Evolutionary conservation across 2,329 filamentous ascomycete genomes (phyloP).

Genomic region (Nigrograna mackinnonii): DNA sequence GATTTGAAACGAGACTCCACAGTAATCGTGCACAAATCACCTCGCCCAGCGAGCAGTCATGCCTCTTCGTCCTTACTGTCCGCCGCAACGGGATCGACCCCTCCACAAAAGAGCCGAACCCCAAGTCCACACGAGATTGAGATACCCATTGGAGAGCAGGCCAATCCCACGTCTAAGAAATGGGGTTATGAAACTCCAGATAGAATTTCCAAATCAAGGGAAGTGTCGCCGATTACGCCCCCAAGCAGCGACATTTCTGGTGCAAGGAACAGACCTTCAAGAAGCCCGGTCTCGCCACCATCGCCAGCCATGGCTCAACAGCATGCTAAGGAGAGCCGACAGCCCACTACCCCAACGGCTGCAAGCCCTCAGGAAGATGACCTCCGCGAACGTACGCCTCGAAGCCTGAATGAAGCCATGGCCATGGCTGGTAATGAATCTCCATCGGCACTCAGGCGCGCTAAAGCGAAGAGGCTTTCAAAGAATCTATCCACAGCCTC

Average conservation of each 20-base stretch:
- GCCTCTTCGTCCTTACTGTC: constrained; percentile 56
- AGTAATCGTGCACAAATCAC: constrained; percentile 49
- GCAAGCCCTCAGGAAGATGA: constrained; percentile 18
- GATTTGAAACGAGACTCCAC: constrained; percentile 52
- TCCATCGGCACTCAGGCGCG: constrained; percentile 37
- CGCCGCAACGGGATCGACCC: constrained; percentile 32
- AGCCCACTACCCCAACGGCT: constrained; percentile 9
- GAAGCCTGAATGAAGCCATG: constrained; percentile 41
- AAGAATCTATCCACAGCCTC: constrained; percentile 31
- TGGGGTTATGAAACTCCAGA: constrained; percentile 46
- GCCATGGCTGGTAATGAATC: constrained; percentile 31
- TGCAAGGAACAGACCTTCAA: constrained; percentile 14
- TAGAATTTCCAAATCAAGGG: constrained; percentile 26
- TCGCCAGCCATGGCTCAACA: constrained; percentile 16
- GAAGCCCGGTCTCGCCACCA: constrained; percentile 14
- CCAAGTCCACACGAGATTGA: constrained; percentile 59
- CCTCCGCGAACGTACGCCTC: constrained; percentile 31
- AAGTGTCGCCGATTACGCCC: constrained; percentile 38
- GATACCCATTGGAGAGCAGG: constrained; percentile 64
- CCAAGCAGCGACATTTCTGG: constrained; percentile 42
- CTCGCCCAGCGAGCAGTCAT: constrained; percentile 52
- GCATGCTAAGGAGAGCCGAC: constrained; percentile 3
- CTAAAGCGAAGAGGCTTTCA: constrained; percentile 43
- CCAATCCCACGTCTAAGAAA: constrained; percentile 49
- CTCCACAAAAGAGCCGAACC: constrained; percentile 43